These are phyloP conservation scores for Elsinoe perseae DNA, from an alignment of 2,329 filamentous ascomycete species.

Conservation along the genomic window DNA sequence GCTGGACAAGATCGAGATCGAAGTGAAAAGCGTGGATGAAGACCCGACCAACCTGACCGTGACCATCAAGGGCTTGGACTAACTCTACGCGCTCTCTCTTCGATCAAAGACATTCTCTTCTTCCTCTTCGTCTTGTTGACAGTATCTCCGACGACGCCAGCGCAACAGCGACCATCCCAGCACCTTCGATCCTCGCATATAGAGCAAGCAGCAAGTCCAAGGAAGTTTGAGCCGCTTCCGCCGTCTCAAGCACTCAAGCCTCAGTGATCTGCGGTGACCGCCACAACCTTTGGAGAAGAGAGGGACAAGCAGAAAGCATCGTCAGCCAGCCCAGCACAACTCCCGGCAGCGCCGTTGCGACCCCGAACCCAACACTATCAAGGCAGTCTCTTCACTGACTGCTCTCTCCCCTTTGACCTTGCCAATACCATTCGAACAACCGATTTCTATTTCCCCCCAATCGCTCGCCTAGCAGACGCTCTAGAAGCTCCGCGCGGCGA, in stretches of 20 bases:
- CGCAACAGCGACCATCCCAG: background rate
- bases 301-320: background rate
- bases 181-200: background rate
- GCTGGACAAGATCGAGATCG: slow-evolving; percentile 8
- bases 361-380: background rate
- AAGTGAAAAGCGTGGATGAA: slow-evolving; percentile 6
- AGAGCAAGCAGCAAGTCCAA: background rate
- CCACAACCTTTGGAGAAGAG: background rate
- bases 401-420: background rate
- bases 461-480: background rate
- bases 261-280: slow-evolving; percentile 13
- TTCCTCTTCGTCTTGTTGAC: background rate
- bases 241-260: slow-evolving; percentile 7
- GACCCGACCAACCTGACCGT: slow-evolving; percentile 7
- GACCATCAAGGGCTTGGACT: background rate
- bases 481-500: slow-evolving; percentile 16
- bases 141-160: background rate
- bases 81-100: background rate
- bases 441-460: background rate
- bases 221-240: slow-evolving; percentile 9
- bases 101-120: background rate
- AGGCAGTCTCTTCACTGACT: background rate
- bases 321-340: background rate
- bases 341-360: background rate
- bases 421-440: background rate